Evolutionary conservation across 192 early-diverging fungal species (phyloP), one percentile per base, ranked within the genome.

Genomic region (Backusella westeae): DNA sequence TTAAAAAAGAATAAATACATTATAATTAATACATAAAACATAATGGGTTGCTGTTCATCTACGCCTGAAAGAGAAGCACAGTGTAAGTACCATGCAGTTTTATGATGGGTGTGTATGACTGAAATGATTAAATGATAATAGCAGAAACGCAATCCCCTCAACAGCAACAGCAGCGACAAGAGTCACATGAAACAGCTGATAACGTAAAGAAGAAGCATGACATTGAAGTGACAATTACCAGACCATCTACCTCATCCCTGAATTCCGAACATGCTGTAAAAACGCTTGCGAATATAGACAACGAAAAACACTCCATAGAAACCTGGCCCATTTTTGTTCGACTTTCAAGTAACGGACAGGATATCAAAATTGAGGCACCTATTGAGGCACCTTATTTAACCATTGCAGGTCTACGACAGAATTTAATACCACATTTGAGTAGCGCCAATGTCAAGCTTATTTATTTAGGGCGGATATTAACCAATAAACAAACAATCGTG

Each of bases 331-430:
- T 71, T 6, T 39, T 39, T 35, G 39, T 71, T 39, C 69, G 69
- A 26, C 39, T 71, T n/a, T 71, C 69, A 36, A 19, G n/a, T 19
- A 71, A 35, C 6, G 69, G 36, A 26, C 69, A 71, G 23, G 69
- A 71, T 41, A 71, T 71, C 21, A 26, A 36, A 38, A 26, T 71
- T 42, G 34, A 35, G 17, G 38, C 38, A 6, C 69, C 69, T 12
- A 71, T 42, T 36, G 23, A 42, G 7, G n/a, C 69, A 41, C 69
- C 69, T 14, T 71, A 41, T 26, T 29, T 71, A 39, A 41, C 41
- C 4, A 39, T 71, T 17, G 69, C 17, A n/a, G 36, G 41, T 2
- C 15, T 71, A 26, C 35, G 6, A 17, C 69, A 71, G 9, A 26
- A 71, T 23, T 23, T 71, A 42, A 39, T 23, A 42, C 69, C 69